phyloP scores from a whole-genome alignment of 225 moss, liverwort and hornwort species.

The Bryoerythrophyllum caledonicum region DNA sequence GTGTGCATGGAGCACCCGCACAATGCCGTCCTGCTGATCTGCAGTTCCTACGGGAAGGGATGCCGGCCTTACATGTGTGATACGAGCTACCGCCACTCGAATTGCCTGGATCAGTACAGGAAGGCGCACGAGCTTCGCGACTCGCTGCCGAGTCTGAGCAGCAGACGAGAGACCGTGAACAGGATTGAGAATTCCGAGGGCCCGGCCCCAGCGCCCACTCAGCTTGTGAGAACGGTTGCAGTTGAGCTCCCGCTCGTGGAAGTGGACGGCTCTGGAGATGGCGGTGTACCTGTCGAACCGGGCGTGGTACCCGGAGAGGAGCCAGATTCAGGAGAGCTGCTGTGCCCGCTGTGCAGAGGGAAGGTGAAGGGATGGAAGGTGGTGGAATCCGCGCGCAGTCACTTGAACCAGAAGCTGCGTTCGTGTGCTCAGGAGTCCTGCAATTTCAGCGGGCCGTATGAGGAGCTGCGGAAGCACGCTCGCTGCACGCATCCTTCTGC shows the following conservation, averaged over 20 bases:
- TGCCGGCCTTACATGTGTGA: constrained; percentile 99
- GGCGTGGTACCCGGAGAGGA: constrained; percentile 16
- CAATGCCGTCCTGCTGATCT: constrained; percentile 86
- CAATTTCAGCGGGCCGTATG: constrained; percentile 77
- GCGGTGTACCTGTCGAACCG: constrained; percentile 34
- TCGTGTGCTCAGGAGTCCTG: constrained; percentile 91
- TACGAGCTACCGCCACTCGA: constrained; percentile 94
- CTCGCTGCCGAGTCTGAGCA: constrained; percentile 19
- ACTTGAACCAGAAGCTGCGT: constrained; percentile 84
- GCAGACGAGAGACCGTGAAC: constrained; percentile 32
- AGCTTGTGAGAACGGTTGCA: constrained; percentile 16
- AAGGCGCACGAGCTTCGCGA: constrained; percentile 75
- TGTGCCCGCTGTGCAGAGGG: constrained; percentile 93
- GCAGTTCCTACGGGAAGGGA: constrained; percentile 88
- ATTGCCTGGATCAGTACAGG: constrained; percentile 95
- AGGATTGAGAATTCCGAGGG: constrained; percentile 38
- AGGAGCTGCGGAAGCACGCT: constrained; percentile 96
- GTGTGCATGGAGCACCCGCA: constrained; percentile 98
- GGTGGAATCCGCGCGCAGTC: constrained; percentile 79
- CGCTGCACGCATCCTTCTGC: constrained; percentile 83
- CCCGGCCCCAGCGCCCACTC: not conserved
- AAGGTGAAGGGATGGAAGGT: constrained; percentile 93
- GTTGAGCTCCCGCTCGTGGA: constrained; percentile 15
- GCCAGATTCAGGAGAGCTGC: constrained; percentile 60
- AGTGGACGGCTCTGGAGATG: constrained; percentile 37